Base-by-base conservation (phyloP, 129 eudicot genomes). In the Flaveria sonorensis region DNA sequence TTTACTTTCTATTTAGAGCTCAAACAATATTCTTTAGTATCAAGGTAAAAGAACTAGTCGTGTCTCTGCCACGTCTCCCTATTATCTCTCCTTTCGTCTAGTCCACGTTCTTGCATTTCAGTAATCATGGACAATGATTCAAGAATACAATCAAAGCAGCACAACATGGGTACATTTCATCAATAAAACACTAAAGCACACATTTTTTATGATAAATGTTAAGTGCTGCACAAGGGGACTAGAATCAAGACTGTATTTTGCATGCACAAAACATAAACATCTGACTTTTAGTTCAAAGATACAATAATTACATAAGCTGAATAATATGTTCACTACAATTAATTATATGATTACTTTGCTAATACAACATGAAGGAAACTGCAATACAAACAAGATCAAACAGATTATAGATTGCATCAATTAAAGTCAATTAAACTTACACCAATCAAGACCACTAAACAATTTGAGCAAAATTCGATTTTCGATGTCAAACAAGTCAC, bases 211-310 rank as follows among this genome's bases (percentile, higher is more conserved):
- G 14, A 60, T 21, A 9, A 73, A 26, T 14, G 28, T 24, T 18
- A 55, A 55, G 4, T 2, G 23, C 60, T 26, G 0, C 57, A 15
- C 4, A 57, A 24, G 20, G 7, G 15, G 42, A 74, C 5, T 19
- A 59, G 30, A 73, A 55, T 12, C 19, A 73, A 13, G 56, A 20
- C 21, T 57, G 68, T 36, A 56, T 1, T 40, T 1, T 32, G 46
- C 48, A 47, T 47, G 36, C 16, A 12, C 72, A 76, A 11, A 64
- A 11, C 80, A 76, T 64, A 76, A 64, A 53, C 51, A 48, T 28
- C 51, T 7, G 39, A 19, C 4, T 28, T 74, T 62, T 28, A 11
- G 20, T 45, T 28, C 72, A 62, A 64, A 26, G 18, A 75, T 28
- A 53, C 72, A 63, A 6, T 11, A 75, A 75, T 66, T 18, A n/a